Base-by-base conservation (phyloP, 441 rosid species). In the Adansonia madagascariensis region DNA sequence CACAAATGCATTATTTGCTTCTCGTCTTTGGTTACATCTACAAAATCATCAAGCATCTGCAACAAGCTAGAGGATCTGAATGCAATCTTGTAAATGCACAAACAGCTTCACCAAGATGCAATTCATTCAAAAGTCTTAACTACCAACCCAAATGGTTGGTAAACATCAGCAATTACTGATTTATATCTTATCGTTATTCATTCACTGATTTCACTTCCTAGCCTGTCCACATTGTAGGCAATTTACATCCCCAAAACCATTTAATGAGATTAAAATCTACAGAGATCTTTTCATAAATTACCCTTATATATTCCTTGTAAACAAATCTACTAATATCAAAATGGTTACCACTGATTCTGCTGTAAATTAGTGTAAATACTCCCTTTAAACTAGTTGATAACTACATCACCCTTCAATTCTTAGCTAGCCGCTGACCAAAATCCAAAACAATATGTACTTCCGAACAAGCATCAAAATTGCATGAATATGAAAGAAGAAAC, bases 31-130 rank as follows among this genome's bases (percentile, higher is more conserved):
- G 98, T 94, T 79, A 97, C 99, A 80, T 97, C 99, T 59, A 93
- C 98, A 72, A 97, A 94, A 87, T 97, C 98, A 82, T 94, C 99
- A 31, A 97, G 98, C 98, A 97, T 89, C 99, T 97, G 89, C 86
- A 86, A 81, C 74, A 79, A 46, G 49, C 60, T 41, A 73, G 67
- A 77, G 71, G 17, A 62, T 15, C 69, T 74, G 65, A 81, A 44
- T 70, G 67, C 60, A 47, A 35, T 66, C 71, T 57, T 18, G n/a
- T 41, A 59, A 70, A 69, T 63, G 31, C 11, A 17, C 18, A 67
- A 20, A 67, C 53, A 20, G 53, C 8, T 66, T 66, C 53, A 66
- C 18, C 52, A 44, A 67, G 71, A 67, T 20, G 52, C 55, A 67
- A 67, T 47, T 11, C 72, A 68, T 46, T 67, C n/a, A 64, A 17